Conservation (phyloP, 2,329 filamentous ascomycete species). For the Penicillium occitanis region DNA sequence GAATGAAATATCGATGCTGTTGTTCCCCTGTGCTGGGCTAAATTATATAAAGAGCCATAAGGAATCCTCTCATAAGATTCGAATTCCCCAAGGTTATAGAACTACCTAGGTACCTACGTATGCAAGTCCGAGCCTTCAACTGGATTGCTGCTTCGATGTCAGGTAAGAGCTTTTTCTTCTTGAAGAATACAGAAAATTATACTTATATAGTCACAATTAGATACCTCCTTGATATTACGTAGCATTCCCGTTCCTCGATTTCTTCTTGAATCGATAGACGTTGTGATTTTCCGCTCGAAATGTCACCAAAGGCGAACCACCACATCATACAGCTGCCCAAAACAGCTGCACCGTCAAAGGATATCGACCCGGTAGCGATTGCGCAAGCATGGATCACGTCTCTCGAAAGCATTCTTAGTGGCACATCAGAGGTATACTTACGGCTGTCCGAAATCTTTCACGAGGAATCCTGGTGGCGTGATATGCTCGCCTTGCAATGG, state of each 20-base stretch:
- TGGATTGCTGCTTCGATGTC: background rate
- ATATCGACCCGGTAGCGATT: background rate
- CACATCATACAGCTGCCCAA: background rate
- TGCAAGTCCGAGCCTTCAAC: background rate
- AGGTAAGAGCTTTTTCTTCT: background rate
- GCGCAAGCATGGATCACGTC: background rate
- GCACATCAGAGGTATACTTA: background rate
- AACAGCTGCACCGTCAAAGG: background rate
- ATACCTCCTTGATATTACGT: background rate
- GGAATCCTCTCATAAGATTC: background rate
- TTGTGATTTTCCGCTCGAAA: background rate
- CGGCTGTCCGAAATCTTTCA: constrained; percentile 31
- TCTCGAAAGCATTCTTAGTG: background rate
- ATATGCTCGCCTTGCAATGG: constrained; percentile 42
- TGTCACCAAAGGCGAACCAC: background rate
- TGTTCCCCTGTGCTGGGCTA: background rate
- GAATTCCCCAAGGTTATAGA: background rate
- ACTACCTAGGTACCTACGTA: background rate
- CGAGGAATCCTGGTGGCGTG: constrained; percentile 43
- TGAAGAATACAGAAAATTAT: background rate
- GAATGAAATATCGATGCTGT: background rate
- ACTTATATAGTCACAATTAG: background rate
- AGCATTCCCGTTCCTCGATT: background rate
- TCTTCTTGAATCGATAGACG: background rate
- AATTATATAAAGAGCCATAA: background rate